Evolutionary conservation across 2,329 filamentous ascomycete species (phyloP).

Genomic region (Neofusicoccum sp.): DNA sequence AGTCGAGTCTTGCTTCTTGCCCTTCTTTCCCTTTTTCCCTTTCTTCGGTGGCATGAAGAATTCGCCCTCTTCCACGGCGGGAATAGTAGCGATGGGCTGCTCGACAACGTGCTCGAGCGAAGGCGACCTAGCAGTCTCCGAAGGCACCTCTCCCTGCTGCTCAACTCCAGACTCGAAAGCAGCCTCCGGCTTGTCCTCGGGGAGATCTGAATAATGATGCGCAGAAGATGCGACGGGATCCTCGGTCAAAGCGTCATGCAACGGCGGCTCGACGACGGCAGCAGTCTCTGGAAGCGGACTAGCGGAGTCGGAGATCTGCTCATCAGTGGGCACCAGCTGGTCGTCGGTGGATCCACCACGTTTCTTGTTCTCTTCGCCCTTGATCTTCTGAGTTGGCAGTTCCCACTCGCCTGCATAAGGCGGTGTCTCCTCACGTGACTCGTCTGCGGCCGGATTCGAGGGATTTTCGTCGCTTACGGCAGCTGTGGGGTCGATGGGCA

Average conservation of each 20-base stretch:
- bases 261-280: not conserved
- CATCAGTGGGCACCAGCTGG: not conserved
- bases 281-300: not conserved
- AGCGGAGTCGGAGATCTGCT: not conserved
- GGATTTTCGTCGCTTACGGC: conserved; percentile 4
- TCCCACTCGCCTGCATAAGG: conserved; percentile 11
- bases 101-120: not conserved
- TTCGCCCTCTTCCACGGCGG: conserved; percentile 3
- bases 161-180: not conserved
- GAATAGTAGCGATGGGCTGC: not conserved
- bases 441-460: not conserved
- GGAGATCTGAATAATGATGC: not conserved
- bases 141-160: not conserved
- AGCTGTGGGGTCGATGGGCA: not conserved
- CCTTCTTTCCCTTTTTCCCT: conserved; percentile 20
- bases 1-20: conserved; percentile 2
- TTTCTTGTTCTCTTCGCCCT: conserved; percentile 11
- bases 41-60: not conserved
- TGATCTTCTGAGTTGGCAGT: conserved; percentile 6
- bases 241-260: conserved; percentile 1
- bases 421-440: conserved; percentile 4
- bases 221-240: not conserved
- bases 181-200: not conserved
- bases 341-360: not conserved
- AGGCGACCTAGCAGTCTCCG: not conserved